phyloP scores from a whole-genome alignment of 106 monocot species.

The Vanilla planifolia region DNA sequence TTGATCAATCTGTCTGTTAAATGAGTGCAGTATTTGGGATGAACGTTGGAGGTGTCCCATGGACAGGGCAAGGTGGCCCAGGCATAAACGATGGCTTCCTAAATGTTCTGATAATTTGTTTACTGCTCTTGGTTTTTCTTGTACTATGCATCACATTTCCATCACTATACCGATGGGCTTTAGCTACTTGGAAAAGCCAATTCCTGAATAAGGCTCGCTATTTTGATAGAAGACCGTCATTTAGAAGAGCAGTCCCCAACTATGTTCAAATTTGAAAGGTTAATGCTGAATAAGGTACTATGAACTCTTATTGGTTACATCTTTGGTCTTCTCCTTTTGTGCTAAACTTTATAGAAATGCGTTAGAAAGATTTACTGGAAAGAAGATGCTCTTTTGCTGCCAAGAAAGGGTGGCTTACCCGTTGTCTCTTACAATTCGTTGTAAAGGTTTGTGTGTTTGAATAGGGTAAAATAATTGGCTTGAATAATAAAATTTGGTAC shows the following conservation, averaged over 20 bases:
- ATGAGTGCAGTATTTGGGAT: slow-evolving; percentile 79
- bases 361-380: too few relatives aligned
- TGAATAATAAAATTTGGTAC: too few relatives aligned
- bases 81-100: slow-evolving; percentile 49
- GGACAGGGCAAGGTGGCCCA: slow-evolving; percentile 63
- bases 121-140: slow-evolving; percentile 43
- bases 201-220: background rate
- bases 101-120: slow-evolving; percentile 69
- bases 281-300: too few relatives aligned
- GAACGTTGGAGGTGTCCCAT: slow-evolving; percentile 96
- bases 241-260: background rate
- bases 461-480: too few relatives aligned
- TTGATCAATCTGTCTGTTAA: background rate
- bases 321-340: too few relatives aligned
- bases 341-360: too few relatives aligned
- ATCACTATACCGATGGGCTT: slow-evolving; percentile 1
- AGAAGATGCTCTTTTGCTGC: too few relatives aligned
- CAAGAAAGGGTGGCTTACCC: too few relatives aligned
- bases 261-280: slow-evolving; percentile 5
- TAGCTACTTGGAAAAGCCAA: background rate
- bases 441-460: too few relatives aligned
- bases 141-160: slow-evolving; percentile 49
- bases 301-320: too few relatives aligned
- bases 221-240: slow-evolving; percentile 3
- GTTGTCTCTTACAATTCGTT: too few relatives aligned